Base-by-base conservation (phyloP, 108 stramenopile species). In the Skeletonema grethae region DNA sequence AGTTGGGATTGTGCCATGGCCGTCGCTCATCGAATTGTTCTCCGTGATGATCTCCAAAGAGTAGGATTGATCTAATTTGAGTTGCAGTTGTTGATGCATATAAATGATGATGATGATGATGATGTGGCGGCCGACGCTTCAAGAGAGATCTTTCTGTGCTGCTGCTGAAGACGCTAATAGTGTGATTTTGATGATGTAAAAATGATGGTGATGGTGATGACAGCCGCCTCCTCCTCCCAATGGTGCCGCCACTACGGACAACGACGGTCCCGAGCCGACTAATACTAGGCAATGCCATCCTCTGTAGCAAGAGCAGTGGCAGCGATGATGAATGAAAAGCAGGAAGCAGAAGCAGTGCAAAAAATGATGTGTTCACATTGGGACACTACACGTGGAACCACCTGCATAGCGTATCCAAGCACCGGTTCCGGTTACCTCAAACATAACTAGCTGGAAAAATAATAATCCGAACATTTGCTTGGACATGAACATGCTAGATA, bases 1-100 rank as follows among this genome's bases (percentile, higher is more conserved):
- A 85, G 11, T 53, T 35, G 13, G 76, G 76, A 57, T 72, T 53
- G 30, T 82, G 84, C 84, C 84, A 85, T 24, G 65, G 50, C 50
- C 50, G 50, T 6, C 22, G 65, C 24, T 64, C 13, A 25, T 55
- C 31, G 46, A 65, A 65, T 53, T 18, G 12, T 30, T 53, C 48
- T 48, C 12, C 43, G 12, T 32, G 4, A 11, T 32, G 4, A 29
- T 36, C 18, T 58, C 68, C 56, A 24, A 72, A 68, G 25, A 72
- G 67, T 22, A 43, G 13, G 22, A 53, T 53, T 1, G 50, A 53
- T 7, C 50, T 53, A 53, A 22, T 53, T 53, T 53, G 50, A 22
- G 18, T 53, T 28, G 25, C 1, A 1, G 25, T 0, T 28, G 25
- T 0, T 53, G 22, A 24, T 53, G 50, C 50, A 53, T 1, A 6